phyloP scores from a whole-genome alignment of 2,329 filamentous ascomycete species.

The Aspergillus ochraceoroseus region DNA sequence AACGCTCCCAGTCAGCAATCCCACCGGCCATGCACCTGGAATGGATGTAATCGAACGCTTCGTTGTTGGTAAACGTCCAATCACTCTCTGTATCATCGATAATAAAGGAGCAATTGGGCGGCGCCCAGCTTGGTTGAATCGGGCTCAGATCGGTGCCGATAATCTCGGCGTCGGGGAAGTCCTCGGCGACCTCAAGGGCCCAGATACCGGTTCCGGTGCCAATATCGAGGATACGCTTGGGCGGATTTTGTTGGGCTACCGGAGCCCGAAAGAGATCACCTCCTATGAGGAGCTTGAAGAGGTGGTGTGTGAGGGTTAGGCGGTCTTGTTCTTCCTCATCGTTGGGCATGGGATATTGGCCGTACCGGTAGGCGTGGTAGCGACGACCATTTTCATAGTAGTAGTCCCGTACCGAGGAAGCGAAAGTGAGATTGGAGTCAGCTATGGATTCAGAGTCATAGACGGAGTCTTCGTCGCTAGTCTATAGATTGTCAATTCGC shows the following conservation, averaged over 20 bases:
- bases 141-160: slow-evolving; percentile 35
- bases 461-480: slow-evolving; percentile 35
- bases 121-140: slow-evolving; percentile 41
- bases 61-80: slow-evolving; percentile 38
- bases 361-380: slow-evolving; percentile 43
- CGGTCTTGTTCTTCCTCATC: slow-evolving; percentile 45
- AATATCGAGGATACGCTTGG: slow-evolving; percentile 30
- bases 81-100: slow-evolving; percentile 43
- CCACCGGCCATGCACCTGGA: slow-evolving; percentile 35
- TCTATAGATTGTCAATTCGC: slow-evolving; percentile 22
- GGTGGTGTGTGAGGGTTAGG: slow-evolving; percentile 39
- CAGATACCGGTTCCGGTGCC: slow-evolving; percentile 35
- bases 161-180: slow-evolving; percentile 34
- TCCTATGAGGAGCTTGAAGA: slow-evolving; percentile 35
- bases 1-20: slow-evolving; percentile 33
- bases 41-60: slow-evolving; percentile 41
- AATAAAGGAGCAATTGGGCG: slow-evolving; percentile 50
- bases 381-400: slow-evolving; percentile 42
- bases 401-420: slow-evolving; percentile 39
- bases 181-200: slow-evolving; percentile 45
- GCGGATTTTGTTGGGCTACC: slow-evolving; percentile 21
- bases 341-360: slow-evolving; percentile 43
- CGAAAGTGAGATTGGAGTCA: slow-evolving; percentile 40
- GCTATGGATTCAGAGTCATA: slow-evolving; percentile 32
- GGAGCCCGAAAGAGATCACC: slow-evolving; percentile 40